Conservation (phyloP, 176 grass and related monocot species). For the Rhynchospora breviuscula region DNA sequence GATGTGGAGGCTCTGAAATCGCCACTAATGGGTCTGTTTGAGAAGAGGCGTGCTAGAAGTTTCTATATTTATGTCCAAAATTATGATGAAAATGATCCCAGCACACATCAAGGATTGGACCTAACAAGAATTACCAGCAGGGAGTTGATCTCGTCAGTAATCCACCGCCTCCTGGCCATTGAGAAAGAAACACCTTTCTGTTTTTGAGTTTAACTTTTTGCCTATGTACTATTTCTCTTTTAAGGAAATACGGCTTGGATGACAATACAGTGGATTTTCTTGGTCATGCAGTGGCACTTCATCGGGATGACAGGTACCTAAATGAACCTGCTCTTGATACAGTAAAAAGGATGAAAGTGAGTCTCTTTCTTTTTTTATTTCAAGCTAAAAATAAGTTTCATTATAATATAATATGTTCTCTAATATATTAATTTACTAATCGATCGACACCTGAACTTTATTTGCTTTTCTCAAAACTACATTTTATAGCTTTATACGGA, state of each 20-base stretch:
- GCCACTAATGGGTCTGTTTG: conserved; percentile 82
- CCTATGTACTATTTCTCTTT: conserved; percentile 15
- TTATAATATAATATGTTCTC: background rate
- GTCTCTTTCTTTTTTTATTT: conserved; percentile 10
- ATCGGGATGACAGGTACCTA: conserved; percentile 81
- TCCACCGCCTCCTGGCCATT: background rate
- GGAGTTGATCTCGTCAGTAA: conserved; percentile 68
- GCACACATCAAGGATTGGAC: conserved; percentile 75
- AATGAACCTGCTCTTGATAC: conserved; percentile 77
- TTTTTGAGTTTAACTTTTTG: conserved; percentile 5
- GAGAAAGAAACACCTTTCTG: background rate
- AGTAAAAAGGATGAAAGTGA: conserved; percentile 94
- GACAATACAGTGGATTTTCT: conserved; percentile 89
- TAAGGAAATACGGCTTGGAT: conserved; percentile 75
- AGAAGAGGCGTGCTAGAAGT: conserved; percentile 82
- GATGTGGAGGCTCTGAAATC: conserved; percentile 87
- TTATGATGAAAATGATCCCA: conserved; percentile 75
- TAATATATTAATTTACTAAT: conserved; percentile 10
- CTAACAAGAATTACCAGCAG: conserved; percentile 72
- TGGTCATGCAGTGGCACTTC: conserved; percentile 79
- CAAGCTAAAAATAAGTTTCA: conserved; percentile 3
- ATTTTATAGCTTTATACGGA: conserved; percentile 66
- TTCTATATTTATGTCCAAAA: conserved; percentile 89
- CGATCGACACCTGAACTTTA: background rate
- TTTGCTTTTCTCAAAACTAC: background rate